These are phyloP conservation scores for Lactarius quietus DNA, from an alignment of 768 basidiomycete genomes.

Conservation along the genomic window DNA sequence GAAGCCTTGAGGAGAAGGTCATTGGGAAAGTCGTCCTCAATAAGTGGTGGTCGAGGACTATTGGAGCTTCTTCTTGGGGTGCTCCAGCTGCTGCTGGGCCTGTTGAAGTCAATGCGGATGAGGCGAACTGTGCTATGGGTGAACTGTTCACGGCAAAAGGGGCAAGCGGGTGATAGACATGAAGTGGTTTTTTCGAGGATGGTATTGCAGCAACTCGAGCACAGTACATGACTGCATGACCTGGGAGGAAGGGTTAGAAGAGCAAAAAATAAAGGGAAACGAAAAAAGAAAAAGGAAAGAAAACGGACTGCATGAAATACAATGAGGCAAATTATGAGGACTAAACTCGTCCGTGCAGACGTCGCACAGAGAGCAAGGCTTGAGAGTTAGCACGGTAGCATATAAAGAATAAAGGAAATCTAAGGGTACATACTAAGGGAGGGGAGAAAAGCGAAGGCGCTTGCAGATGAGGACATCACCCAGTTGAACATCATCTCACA, in stretches of 20 bases:
- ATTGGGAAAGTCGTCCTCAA: too few species aligned
- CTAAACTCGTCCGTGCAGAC: conserved; percentile 87
- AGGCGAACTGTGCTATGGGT: conserved; percentile 61
- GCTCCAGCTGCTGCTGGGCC: conserved; percentile 55
- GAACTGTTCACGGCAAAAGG: conserved; percentile 81
- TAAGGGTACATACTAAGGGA: conserved; percentile 24
- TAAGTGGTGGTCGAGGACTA: too few species aligned
- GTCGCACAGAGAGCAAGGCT: conserved; percentile 81
- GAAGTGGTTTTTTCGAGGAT: too few species aligned
- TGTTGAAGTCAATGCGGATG: conserved; percentile 75
- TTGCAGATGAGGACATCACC: too few species aligned
- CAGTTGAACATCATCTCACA: too few species aligned
- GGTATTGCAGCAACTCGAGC: too few species aligned
- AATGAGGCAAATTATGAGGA: conserved; percentile 68
- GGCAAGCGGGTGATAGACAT: too few species aligned
- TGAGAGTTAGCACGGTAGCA: conserved; percentile 69
- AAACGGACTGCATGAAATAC: conserved; percentile 72
- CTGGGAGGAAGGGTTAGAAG: conserved; percentile 8
- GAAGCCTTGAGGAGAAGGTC: too few species aligned
- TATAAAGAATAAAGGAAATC: conserved; percentile 24
- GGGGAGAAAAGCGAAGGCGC: conserved; percentile 12
- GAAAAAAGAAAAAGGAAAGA: conserved; percentile 30
- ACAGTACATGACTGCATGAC: too few species aligned
- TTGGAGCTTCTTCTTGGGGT: too few species aligned
- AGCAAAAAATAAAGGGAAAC: conserved; percentile 28